These are phyloP conservation scores for Samsoniella hepiali DNA, from an alignment of 2,329 filamentous ascomycete species.

Conservation along the genomic window DNA sequence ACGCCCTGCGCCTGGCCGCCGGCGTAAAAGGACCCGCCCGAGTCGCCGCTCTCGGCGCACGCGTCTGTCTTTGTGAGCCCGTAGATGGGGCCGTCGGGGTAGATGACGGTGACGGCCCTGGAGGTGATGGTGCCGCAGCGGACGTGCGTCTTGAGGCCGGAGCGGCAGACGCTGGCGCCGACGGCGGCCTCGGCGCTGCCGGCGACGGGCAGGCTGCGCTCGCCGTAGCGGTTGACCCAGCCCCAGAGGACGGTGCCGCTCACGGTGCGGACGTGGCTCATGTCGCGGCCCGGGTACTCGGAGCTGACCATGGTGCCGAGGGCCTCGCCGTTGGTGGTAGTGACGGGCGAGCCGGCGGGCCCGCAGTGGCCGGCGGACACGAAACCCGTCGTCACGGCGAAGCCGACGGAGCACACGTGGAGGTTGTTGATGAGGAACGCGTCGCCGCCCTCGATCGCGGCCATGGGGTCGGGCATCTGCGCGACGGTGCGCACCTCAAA, in stretches of 20 bases:
- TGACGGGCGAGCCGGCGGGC: constrained; percentile 28
- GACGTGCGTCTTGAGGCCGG: constrained; percentile 40
- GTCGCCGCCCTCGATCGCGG: constrained; percentile 35
- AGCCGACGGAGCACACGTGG: constrained; percentile 38
- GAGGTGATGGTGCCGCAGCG: constrained; percentile 36
- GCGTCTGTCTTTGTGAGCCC: constrained; percentile 39
- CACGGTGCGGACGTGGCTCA: constrained; percentile 35
- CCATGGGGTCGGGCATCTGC: constrained; percentile 33
- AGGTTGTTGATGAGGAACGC: constrained; percentile 35
- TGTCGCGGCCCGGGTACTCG: constrained; percentile 39
- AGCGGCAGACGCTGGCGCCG: constrained; percentile 39
- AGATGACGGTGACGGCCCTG: constrained; percentile 35
- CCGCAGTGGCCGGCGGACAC: constrained; percentile 41
- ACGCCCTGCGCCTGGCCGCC: constrained; percentile 41
- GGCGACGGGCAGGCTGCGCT: constrained; percentile 31
- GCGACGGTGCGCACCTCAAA: constrained; percentile 36
- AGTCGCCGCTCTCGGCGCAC: constrained; percentile 42
- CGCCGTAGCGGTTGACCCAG: constrained; percentile 34
- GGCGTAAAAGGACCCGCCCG: constrained; percentile 39
- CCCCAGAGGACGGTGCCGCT: constrained; percentile 34
- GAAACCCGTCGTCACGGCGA: constrained; percentile 39
- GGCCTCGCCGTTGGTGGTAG: constrained; percentile 31
- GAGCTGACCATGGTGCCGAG: constrained; percentile 37
- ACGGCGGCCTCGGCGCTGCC: constrained; percentile 37
- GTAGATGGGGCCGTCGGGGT: constrained; percentile 37